Evolutionary conservation across 2,329 filamentous ascomycete genomes (phyloP), one percentile per base, ranked within the genome.

Genomic region (Botryotinia narcissicola): DNA sequence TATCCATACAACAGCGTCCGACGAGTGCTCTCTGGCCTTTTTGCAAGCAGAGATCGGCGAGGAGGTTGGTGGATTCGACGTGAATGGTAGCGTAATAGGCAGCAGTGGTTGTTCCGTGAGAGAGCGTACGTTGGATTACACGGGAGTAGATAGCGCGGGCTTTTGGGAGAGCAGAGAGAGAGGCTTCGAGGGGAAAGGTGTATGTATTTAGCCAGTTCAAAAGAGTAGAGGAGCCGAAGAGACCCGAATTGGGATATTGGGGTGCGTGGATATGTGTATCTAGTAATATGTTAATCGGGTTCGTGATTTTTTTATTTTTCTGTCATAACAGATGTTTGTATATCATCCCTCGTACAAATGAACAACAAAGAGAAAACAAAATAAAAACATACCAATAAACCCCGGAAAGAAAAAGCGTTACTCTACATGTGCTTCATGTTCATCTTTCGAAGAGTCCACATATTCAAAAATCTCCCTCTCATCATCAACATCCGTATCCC

Each of bases 261-360:
- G 95, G 89, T 14, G 96, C 96, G 81, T 99, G 96, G 73, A 97
- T 92, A 82, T 99, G 96, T 0, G 96, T 97, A 82, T 99, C 95
- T 95, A 75, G 20, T 29, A 12, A 16, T 20, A 57, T 44, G 71
- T 73, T 25, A 73, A 57, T 54, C n/a, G 37, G 18, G 16, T n/a
- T 46, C 32, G 64, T 54, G 25, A 67, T 40, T 10, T 40, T 4
- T 14, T 40, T 12, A 22, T 20, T 4, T 6, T 6, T 54, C 18
- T 40, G 3, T 16, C 5, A 3, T 20, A 9, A 54, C 37, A 25
- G 35, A 29, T 40, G 32, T 67, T 22, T 35, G 51, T 8, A 51
- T 3, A 2, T 37, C 14, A 51, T 29, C 5, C 12, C 32, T 40
- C 18, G 16, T 29, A 60, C 10, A 42, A 32, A 32, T 2, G 8